These are phyloP conservation scores for Crucibulum laeve DNA, from an alignment of 768 basidiomycete species.

Conservation along the genomic window DNA sequence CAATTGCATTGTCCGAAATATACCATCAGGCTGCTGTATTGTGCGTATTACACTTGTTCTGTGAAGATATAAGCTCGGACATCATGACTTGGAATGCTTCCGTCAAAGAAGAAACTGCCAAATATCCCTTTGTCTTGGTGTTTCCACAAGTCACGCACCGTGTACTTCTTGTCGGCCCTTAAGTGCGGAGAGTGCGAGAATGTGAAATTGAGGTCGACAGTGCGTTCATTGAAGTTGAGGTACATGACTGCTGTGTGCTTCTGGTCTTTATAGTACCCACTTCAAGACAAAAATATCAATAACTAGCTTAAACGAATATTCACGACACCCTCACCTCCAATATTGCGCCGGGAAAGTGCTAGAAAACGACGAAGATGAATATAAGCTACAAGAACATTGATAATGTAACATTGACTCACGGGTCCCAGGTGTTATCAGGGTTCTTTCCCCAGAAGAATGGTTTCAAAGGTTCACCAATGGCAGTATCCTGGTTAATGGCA, in stretches of 20 bases:
- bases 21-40: too few species aligned
- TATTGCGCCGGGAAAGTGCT: constrained; percentile 48
- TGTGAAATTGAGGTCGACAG: constrained; percentile 23
- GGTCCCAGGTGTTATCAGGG: constrained; percentile 28
- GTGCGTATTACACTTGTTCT: too few species aligned
- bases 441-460: constrained; percentile 59
- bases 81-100: constrained; percentile 19
- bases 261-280: constrained; percentile 19
- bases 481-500: constrained; percentile 52
- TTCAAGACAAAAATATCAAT: constrained; percentile 1
- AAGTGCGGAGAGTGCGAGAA: constrained; percentile 22
- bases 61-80: constrained; percentile 22
- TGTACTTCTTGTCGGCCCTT: constrained; percentile 18
- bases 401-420: constrained; percentile 10
- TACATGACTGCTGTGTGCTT: constrained; percentile 23
- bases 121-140: constrained; percentile 19
- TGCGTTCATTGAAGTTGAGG: constrained; percentile 23
- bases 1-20: too few species aligned
- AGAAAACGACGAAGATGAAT: constrained; percentile 26
- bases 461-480: constrained; percentile 41
- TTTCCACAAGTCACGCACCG: constrained; percentile 22
- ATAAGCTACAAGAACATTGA: constrained; percentile 16
- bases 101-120: constrained; percentile 20
- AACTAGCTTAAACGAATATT: background rate
- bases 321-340: constrained; percentile 32